Evolutionary conservation across 306 rosid species (phyloP), one percentile per base, ranked within the genome.

Genomic region (Vicia villosa): DNA sequence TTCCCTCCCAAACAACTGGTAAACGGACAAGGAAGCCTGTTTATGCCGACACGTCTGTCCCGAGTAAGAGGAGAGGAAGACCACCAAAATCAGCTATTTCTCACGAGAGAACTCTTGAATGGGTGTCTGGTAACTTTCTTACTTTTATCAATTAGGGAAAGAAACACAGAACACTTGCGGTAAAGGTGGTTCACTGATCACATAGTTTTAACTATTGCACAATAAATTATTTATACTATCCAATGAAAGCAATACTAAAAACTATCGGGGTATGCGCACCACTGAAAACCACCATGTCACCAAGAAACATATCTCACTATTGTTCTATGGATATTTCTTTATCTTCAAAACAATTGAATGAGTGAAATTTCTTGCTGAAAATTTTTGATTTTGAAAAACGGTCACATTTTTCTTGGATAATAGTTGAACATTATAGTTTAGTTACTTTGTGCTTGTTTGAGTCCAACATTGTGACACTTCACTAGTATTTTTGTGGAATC

Each of bases 101-200:
- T 21, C 37, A 7, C 0, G 62, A 46, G 6, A 65, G 5, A 26
- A 28, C 28, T 40, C 60, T 67, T 70, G 16, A 75, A 62, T 68
- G 58, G 70, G 67, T 70, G 30, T 1, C 73, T 16, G 86, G 86
- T 82, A 82, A 78, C 21, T 21, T 30, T 20, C 70, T 75, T 37
- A 70, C 73, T 49, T 16, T 41, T 11, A 8, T 15, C 22, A 57
- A 10, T 14, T 16, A 63, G 2, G 9, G 57, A 74, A 65, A 63
- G 66, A 68, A 41, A 37, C 34, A 55, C n/a, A 2, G 10, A 61
- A 62, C 49, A 62, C 19, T 62, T 37, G 20, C 12, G 50, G 34
- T 61, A 10, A 62, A 62, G 20, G 17, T 37, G 26, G 49, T 62
- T 47, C 67, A 19, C 32, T 38, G 46, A 38, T 19, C 17, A 20